These are phyloP conservation scores for Pichia occidentalis DNA, from an alignment of 805 yeast genomes.

Conservation along the genomic window DNA sequence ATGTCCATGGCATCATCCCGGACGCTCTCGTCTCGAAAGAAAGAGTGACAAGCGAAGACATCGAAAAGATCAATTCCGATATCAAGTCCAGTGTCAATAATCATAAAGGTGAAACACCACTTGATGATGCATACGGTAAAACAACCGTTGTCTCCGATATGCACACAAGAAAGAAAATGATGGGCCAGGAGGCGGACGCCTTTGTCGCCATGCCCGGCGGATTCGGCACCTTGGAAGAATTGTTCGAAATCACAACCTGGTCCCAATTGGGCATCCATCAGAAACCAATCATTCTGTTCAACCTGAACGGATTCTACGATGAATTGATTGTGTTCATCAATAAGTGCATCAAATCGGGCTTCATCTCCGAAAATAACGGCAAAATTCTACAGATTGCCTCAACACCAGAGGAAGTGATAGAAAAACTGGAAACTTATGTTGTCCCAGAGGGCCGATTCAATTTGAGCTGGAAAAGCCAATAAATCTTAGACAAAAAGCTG, in stretches of 20 bases:
- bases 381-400: conserved; percentile 62
- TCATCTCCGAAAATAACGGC: conserved; percentile 61
- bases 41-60: conserved; percentile 35
- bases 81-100: conserved; percentile 48
- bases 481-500: conserved; percentile 1
- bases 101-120: conserved; percentile 61
- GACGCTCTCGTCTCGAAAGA: conserved; percentile 71
- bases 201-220: conserved; percentile 92
- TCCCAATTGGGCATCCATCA: conserved; percentile 79
- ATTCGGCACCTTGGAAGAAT: conserved; percentile 82
- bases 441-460: conserved; percentile 71
- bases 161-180: conserved; percentile 82
- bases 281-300: conserved; percentile 73
- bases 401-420: conserved; percentile 61
- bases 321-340: conserved; percentile 55
- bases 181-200: conserved; percentile 75
- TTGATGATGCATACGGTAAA: conserved; percentile 61
- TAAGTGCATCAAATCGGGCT: conserved; percentile 56
- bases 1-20: conserved; percentile 85
- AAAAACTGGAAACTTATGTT: conserved; percentile 50
- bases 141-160: conserved; percentile 79
- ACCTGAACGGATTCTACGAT: conserved; percentile 76
- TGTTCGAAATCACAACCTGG: conserved; percentile 90
- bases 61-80: conserved; percentile 41
- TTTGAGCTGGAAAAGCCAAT: conserved; percentile 54